Conservation (phyloP, 352 stramenopile genomes). For the Aphanomyces invadans region DNA sequence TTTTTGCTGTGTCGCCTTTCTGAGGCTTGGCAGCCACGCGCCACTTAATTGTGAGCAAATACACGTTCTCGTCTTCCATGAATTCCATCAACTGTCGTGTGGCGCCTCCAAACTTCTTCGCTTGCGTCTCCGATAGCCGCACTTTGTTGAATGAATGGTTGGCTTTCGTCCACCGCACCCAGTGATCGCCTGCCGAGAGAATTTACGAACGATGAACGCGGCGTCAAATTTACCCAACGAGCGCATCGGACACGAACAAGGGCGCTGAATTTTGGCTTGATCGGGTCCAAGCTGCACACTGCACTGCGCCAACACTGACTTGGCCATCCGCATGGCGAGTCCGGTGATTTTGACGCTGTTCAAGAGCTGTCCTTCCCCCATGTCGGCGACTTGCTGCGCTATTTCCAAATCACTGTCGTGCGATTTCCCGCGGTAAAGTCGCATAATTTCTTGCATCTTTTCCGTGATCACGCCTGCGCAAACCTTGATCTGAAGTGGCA, state of each 20-base stretch:
- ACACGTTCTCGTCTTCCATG: slow-evolving; percentile 39
- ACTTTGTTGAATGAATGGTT: slow-evolving; percentile 72
- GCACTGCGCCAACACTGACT: slow-evolving; percentile 57
- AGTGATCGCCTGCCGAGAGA: slow-evolving; percentile 36
- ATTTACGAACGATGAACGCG: neutral
- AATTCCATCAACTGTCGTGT: slow-evolving; percentile 83
- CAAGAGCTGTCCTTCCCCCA: slow-evolving; percentile 44
- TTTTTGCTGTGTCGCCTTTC: slow-evolving; percentile 80
- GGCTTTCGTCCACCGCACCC: slow-evolving; percentile 70
- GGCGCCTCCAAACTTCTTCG: slow-evolving; percentile 54
- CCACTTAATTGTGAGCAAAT: slow-evolving; percentile 82
- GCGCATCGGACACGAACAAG: slow-evolving; percentile 57
- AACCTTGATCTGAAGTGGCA: neutral
- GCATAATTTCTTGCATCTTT: slow-evolving; percentile 56
- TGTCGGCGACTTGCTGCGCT: slow-evolving; percentile 39
- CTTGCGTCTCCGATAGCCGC: slow-evolving; percentile 44
- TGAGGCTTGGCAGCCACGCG: slow-evolving; percentile 70
- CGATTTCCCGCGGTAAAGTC: slow-evolving; percentile 35
- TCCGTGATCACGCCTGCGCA: slow-evolving; percentile 42
- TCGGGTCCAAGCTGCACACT: slow-evolving; percentile 54
- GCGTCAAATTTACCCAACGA: slow-evolving; percentile 37
- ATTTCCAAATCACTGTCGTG: slow-evolving; percentile 38
- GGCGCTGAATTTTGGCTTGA: slow-evolving; percentile 54
- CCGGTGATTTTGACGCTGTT: slow-evolving; percentile 40
- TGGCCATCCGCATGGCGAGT: slow-evolving; percentile 49